Conservation (phyloP, 352 stramenopile species). For the Albugo laibachii region DNA sequence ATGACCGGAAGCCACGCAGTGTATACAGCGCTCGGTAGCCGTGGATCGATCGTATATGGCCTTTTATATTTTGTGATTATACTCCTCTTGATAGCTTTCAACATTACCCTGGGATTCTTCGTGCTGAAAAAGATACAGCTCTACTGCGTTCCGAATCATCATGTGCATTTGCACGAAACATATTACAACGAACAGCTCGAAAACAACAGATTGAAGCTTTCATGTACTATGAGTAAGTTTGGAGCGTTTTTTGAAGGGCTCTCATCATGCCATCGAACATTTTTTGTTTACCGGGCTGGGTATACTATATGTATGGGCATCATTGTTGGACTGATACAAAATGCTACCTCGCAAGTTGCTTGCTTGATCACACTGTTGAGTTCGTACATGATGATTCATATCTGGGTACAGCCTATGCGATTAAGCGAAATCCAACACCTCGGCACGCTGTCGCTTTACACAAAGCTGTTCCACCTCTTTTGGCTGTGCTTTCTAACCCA, state of each 20-base stretch:
- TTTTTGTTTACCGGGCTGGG: constrained; percentile 65
- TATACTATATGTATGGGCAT: constrained; percentile 44
- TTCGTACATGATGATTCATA: constrained; percentile 44
- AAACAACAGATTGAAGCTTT: constrained; percentile 16
- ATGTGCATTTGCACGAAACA: constrained; percentile 48
- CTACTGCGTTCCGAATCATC: constrained; percentile 23
- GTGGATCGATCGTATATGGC: constrained; percentile 15
- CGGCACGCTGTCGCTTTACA: constrained; percentile 44
- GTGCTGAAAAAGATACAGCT: constrained; percentile 49
- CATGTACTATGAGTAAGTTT: constrained; percentile 26
- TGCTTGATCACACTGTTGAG: constrained; percentile 47
- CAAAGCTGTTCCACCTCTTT: constrained; percentile 64
- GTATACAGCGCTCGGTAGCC: constrained; percentile 18
- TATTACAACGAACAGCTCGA: constrained; percentile 53
- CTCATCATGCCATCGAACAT: constrained; percentile 79
- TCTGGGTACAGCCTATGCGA: constrained; percentile 51
- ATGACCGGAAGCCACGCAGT: constrained; percentile 68
- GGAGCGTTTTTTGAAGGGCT: constrained; percentile 78
- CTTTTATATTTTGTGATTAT: constrained; percentile 23
- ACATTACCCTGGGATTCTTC: constrained; percentile 17
- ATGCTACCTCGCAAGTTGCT: constrained; percentile 51
- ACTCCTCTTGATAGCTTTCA: not conserved
- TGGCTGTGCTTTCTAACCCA: constrained; percentile 65
- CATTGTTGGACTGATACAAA: constrained; percentile 43
- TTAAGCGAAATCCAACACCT: constrained; percentile 74